Evolutionary conservation across 495 filamentous ascomycete species (phyloP).

Genomic region (Usnea hakonensis): DNA sequence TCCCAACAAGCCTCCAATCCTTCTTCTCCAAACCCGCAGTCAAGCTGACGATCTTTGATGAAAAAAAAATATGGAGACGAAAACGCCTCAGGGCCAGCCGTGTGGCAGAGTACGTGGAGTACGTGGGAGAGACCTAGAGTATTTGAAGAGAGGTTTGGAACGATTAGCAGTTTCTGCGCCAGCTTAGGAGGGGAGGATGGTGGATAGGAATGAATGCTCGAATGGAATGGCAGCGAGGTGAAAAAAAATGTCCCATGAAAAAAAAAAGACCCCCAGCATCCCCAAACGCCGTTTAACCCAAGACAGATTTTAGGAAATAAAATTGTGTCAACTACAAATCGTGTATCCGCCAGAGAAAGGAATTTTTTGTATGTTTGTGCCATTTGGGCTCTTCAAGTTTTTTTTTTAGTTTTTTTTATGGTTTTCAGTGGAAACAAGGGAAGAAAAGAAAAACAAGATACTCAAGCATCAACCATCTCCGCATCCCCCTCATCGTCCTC

Average conservation of each 20-base stretch:
- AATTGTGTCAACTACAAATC: not conserved
- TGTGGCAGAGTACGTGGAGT: not conserved
- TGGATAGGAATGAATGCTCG: not conserved
- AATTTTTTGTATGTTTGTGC: slow-evolving; percentile 12
- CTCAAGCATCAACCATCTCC: slow-evolving; percentile 14
- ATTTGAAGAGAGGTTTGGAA: not conserved
- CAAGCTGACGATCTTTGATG: slow-evolving; percentile 4
- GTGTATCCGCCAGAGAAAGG: not conserved
- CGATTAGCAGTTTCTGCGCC: slow-evolving; percentile 7
- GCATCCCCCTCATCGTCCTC: slow-evolving; percentile 15
- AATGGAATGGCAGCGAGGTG: not conserved
- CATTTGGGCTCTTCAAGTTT: slow-evolving; percentile 13
- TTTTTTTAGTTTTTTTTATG: slow-evolving; percentile 2
- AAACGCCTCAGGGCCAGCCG: not conserved
- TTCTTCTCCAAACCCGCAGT: slow-evolving; percentile 7
- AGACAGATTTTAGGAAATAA: not conserved
- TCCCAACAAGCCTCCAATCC: no score
- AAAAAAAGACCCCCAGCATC: not conserved
- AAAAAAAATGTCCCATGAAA: slow-evolving; percentile 1
- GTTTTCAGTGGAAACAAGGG: not conserved
- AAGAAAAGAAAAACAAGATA: not conserved
- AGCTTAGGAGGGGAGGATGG: not conserved
- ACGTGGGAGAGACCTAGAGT: not conserved
- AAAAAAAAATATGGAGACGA: not conserved
- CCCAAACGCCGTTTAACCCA: not conserved